Percentiles rank a stretch among this genome's conserved stretches.
Evolutionary conservation across 441 rosid genomes (phyloP).

Genomic region (Croton setiger): DNA sequence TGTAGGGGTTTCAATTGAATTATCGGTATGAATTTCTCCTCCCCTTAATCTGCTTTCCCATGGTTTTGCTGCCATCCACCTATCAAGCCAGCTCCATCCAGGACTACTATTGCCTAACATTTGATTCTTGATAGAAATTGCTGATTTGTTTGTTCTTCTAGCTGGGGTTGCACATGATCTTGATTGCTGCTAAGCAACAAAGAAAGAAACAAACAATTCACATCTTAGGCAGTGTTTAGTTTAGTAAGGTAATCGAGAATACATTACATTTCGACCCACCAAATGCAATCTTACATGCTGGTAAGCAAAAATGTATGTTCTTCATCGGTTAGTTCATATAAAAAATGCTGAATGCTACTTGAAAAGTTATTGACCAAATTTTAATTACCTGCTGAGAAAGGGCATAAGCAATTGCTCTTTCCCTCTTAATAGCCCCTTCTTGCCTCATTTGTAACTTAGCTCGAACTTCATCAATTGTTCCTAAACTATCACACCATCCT

Average conservation of each 20-base stretch:
- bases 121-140: slow-evolving; percentile 32
- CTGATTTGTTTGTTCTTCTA: slow-evolving; percentile 39
- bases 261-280: no score
- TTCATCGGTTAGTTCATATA: no score
- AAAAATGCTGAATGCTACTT: no score
- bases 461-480: slow-evolving; percentile 58
- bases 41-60: slow-evolving; percentile 63
- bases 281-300: no score
- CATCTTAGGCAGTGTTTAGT: no score
- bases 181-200: slow-evolving; percentile 38
- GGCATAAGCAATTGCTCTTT: slow-evolving; percentile 78
- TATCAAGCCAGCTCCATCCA: slow-evolving; percentile 60
- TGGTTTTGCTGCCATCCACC: slow-evolving; percentile 78
- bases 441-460: slow-evolving; percentile 65
- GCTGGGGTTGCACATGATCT: slow-evolving; percentile 59
- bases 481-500: slow-evolving; percentile 75
- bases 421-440: slow-evolving; percentile 81
- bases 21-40: slow-evolving; percentile 38
- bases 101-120: slow-evolving; percentile 39
- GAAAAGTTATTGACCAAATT: background rate
- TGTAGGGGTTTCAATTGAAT: slow-evolving; percentile 23
- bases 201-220: background rate
- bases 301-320: no score
- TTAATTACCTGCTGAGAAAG: slow-evolving; percentile 62
- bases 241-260: no score